A percentile compares a stretch with the other conserved stretches of the same genome.
phyloP scores from a whole-genome alignment of 2,329 filamentous ascomycete species.

The Cladosporium colombiae region DNA sequence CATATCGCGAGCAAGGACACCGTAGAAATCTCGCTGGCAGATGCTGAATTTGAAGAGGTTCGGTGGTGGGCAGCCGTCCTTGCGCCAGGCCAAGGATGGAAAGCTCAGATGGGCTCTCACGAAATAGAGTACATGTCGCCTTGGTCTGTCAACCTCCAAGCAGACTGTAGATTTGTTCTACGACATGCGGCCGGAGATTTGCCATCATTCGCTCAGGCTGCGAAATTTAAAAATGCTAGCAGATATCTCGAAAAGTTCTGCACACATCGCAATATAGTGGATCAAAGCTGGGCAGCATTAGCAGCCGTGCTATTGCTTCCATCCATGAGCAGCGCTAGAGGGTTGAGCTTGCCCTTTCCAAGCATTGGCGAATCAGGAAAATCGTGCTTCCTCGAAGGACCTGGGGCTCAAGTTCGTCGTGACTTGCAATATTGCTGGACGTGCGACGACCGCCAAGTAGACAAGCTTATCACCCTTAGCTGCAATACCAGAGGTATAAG shows the following conservation, averaged over 20 bases:
- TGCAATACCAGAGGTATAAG: neutral
- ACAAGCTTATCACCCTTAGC: neutral
- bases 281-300: neutral
- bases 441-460: neutral
- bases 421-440: neutral
- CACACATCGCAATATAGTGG: neutral
- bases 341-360: slow-evolving; percentile 1
- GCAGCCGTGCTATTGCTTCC: neutral
- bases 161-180: neutral
- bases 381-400: neutral
- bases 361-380: neutral
- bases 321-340: neutral
- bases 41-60: neutral
- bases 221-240: neutral
- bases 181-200: neutral
- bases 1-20: neutral
- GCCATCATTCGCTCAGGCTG: neutral
- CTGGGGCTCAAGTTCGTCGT: neutral
- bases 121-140: neutral
- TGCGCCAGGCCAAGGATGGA: neutral
- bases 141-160: neutral
- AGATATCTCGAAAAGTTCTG: neutral
- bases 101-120: neutral
- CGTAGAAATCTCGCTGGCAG: neutral
- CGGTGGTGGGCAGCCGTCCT: slow-evolving; percentile 1